Conservation (phyloP, 495 filamentous ascomycete species). For the Rusavskia elegans region DNA sequence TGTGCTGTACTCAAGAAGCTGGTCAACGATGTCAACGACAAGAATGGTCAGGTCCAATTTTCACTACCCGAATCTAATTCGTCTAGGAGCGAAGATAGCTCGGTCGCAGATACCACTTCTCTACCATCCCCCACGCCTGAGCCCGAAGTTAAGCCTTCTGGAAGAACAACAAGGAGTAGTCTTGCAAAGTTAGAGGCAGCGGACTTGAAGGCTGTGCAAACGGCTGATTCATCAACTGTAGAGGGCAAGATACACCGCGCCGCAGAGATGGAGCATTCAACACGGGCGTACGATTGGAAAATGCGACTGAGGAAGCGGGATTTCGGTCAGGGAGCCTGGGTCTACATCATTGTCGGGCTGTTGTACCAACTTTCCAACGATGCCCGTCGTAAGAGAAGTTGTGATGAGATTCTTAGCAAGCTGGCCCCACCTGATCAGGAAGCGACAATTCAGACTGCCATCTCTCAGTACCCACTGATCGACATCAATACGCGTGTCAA, state of each 20-base stretch:
- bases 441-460: slow-evolving; percentile 56
- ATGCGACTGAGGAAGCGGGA: slow-evolving; percentile 67
- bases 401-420: slow-evolving; percentile 62
- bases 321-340: slow-evolving; percentile 83
- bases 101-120: slow-evolving; percentile 29
- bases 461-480: slow-evolving; percentile 50
- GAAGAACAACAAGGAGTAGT: slow-evolving; percentile 70
- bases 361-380: slow-evolving; percentile 69
- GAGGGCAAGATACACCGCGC: slow-evolving; percentile 50
- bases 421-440: slow-evolving; percentile 63
- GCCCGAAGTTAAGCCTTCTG: slow-evolving; percentile 43
- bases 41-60: slow-evolving; percentile 61
- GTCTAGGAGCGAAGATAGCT: slow-evolving; percentile 43
- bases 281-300: slow-evolving; percentile 57
- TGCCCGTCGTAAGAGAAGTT: slow-evolving; percentile 48
- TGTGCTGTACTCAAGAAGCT: slow-evolving; percentile 81
- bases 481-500: slow-evolving; percentile 71
- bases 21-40: slow-evolving; percentile 53
- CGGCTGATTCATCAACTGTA: slow-evolving; percentile 14
- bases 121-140: slow-evolving; percentile 41
- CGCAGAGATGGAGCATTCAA: slow-evolving; percentile 48
- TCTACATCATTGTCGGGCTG: slow-evolving; percentile 74
- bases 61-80: slow-evolving; percentile 61
- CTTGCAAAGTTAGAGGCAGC: slow-evolving; percentile 66
- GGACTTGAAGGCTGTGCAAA: slow-evolving; percentile 32